A percentile compares a stretch with the other conserved stretches of the same genome.
Conservation (phyloP, 2,329 filamentous ascomycete species). For the Alternaria sp. region DNA sequence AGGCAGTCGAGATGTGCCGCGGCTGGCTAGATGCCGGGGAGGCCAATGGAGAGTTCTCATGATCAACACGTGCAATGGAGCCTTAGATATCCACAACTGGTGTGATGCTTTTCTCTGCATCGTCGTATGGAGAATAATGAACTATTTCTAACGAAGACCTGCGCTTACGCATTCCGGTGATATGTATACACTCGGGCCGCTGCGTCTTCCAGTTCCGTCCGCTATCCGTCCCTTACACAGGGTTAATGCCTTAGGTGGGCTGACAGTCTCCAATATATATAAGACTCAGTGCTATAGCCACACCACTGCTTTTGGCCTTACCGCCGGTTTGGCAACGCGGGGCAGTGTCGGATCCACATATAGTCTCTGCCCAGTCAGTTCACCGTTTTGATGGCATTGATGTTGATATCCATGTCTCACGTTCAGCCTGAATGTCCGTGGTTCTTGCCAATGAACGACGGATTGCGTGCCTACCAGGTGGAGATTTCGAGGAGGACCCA, state of each 20-base stretch:
- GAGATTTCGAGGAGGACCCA: neutral
- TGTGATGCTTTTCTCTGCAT: slow-evolving; percentile 16
- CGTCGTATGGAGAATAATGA: neutral
- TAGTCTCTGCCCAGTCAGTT: neutral
- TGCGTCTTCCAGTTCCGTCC: neutral
- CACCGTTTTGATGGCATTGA: neutral
- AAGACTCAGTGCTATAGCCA: neutral
- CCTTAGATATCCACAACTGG: slow-evolving; percentile 32
- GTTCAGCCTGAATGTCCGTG: slow-evolving; percentile 22
- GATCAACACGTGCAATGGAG: slow-evolving; percentile 30
- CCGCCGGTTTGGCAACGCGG: neutral
- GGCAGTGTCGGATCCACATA: neutral
- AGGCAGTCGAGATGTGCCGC: slow-evolving; percentile 76
- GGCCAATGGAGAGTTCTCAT: slow-evolving; percentile 41
- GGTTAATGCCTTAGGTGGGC: neutral
- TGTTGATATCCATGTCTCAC: slow-evolving; percentile 8
- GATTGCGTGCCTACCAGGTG: neutral
- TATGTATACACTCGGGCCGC: neutral
- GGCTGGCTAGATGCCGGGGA: slow-evolving; percentile 68
- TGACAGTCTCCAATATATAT: neutral
- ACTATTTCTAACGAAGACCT: neutral
- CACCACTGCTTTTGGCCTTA: neutral
- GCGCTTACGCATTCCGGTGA: neutral
- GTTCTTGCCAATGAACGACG: neutral
- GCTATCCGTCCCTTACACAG: neutral